Base-by-base conservation (phyloP, 805 yeast genomes). In the Yarrowia bubula region DNA sequence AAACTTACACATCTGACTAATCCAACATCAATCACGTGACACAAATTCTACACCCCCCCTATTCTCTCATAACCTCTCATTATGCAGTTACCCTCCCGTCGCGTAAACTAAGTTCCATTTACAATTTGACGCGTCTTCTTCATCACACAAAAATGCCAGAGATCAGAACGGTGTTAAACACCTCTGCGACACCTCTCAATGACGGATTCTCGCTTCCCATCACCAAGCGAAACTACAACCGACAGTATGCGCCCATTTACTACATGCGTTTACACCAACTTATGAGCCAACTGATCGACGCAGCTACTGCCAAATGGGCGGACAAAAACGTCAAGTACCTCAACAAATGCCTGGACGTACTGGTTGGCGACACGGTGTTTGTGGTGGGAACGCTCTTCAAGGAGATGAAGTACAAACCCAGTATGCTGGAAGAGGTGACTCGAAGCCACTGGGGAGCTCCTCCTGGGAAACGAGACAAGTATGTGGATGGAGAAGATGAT, bases 371-470 rank as follows among this genome's bases (percentile, higher is more conserved):
- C 66, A 81, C 88, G 17, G 83, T 90, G 68, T 95, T 93, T 93
- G 86, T 91, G 11, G 80, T 88, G 31, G 99, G 99, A 2, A 90
- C 98, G 0, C 81, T 92, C 0, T 91, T 88, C 71, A 83, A 90
- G 70, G 97, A 92, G 67, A 82, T 90, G 86, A 86, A 85, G 71
- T 84, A 85, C 71, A 95, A 95, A 72, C 92, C 97, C 4, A 88
- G 92, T 73, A 86, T 95, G 61, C 76, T 95, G 65, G 84, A 85
- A 47, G 98, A 95, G 68, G 92, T 93, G 31, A 61, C 65, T 3
- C 44, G 65, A 4, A 17, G 28, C 7, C 74, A 70, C 39, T 74
- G 72, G 68, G 68, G 81, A 13, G 71, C 69, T 58, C 74, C 75
- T 38, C 83, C 79, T 2, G 76, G 64, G 68, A 72, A 69, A 70